Evolutionary conservation across 306 rosid genomes (phyloP).

Genomic region (Castanopsis chinensis): DNA sequence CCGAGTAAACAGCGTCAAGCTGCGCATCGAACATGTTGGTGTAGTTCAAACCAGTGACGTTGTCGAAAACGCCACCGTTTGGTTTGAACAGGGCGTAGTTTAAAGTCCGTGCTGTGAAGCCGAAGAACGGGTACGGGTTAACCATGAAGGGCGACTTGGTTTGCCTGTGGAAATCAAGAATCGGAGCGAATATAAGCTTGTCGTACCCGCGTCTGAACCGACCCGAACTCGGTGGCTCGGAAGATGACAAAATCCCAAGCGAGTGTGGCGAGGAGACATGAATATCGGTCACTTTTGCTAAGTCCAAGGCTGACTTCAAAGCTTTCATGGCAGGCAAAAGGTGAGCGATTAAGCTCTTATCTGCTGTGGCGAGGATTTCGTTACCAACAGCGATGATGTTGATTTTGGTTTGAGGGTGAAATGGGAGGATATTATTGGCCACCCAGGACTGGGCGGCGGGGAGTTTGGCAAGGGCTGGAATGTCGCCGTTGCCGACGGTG

Average conservation of each 20-base stretch:
- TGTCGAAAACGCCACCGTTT: conserved; percentile 74
- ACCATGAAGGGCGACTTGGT: conserved; percentile 71
- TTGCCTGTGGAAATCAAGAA: conserved; percentile 52
- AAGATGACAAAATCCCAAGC: conserved; percentile 59
- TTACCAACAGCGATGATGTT: conserved; percentile 75
- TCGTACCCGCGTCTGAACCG: conserved; percentile 74
- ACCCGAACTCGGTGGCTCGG: conserved; percentile 71
- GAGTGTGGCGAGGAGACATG: conserved; percentile 77
- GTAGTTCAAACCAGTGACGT: conserved; percentile 49
- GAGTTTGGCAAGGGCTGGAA: conserved; percentile 56
- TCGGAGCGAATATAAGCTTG: conserved; percentile 52
- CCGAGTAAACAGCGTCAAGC: conserved; percentile 78
- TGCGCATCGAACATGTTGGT: conserved; percentile 92
- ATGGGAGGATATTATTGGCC: conserved; percentile 55
- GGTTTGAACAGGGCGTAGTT: conserved; percentile 66
- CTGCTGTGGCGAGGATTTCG: conserved; percentile 83
- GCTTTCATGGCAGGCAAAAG: conserved; percentile 71
- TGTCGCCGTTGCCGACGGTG: conserved; percentile 57
- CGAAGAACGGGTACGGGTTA: conserved; percentile 88
- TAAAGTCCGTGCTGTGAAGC: conserved; percentile 28
- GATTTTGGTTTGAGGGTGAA: conserved; percentile 49
- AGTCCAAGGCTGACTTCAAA: conserved; percentile 47
- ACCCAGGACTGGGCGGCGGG: conserved; percentile 68
- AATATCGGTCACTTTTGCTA: conserved; percentile 45
- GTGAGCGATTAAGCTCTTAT: conserved; percentile 65